Conservation (phyloP, 208 protist species). For the Angomonas desouzai region DNA sequence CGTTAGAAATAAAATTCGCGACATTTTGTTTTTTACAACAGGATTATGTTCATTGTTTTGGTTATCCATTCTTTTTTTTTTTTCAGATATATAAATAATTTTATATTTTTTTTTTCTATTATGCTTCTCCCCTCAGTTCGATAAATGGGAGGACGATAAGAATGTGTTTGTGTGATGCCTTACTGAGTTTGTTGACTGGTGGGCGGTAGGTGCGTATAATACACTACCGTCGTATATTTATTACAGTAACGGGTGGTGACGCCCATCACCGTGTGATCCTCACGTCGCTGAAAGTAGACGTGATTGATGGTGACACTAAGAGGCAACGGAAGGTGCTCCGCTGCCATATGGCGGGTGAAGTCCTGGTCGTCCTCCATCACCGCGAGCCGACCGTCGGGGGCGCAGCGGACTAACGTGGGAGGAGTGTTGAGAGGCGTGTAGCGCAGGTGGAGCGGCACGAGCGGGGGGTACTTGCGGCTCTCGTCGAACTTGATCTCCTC, state of each 20-base stretch:
- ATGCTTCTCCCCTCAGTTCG: no score
- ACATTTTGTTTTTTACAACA: not conserved
- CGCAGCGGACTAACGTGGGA: slow-evolving; percentile 80
- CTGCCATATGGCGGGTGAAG: slow-evolving; percentile 18
- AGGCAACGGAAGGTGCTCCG: slow-evolving; percentile 82
- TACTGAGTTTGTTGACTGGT: not conserved
- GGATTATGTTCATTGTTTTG: no score
- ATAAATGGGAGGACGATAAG: no score
- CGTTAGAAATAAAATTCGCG: not conserved
- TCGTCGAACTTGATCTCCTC: slow-evolving; percentile 82
- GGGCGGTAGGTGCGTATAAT: slow-evolving; percentile 61
- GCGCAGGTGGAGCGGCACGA: slow-evolving; percentile 86
- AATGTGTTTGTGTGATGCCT: not conserved
- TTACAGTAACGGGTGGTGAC: slow-evolving; percentile 87
- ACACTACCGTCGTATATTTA: slow-evolving; percentile 89
- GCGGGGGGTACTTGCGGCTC: slow-evolving; percentile 82
- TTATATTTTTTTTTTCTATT: not conserved
- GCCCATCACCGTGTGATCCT: slow-evolving; percentile 84
- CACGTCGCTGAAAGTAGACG: slow-evolving; percentile 89
- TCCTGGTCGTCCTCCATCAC: slow-evolving; percentile 30
- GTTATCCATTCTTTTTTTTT: not conserved
- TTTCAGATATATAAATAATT: not conserved
- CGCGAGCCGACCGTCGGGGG: slow-evolving; percentile 47
- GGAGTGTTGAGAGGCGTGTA: slow-evolving; percentile 91
- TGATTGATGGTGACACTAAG: slow-evolving; percentile 91